Base-by-base conservation (phyloP, 1,284 basidiomycete genomes). In the Porodaedalea pini region DNA sequence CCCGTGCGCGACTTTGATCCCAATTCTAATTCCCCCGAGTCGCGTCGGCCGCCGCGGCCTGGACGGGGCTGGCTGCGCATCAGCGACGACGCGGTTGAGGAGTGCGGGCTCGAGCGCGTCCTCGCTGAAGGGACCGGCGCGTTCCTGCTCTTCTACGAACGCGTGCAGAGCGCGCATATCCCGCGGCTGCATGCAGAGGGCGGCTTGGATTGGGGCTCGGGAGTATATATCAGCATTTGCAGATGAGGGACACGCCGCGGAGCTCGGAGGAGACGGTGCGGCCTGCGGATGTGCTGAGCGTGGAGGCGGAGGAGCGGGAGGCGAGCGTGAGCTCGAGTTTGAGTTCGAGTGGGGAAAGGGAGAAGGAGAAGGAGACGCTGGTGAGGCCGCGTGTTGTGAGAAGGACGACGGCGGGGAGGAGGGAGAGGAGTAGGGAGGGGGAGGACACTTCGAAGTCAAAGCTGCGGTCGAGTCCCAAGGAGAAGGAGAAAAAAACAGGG, bases 131-230 rank as follows among this genome's bases (percentile, higher is more conserved):
- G 85, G 39, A 76, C 79, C 13, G 83, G 83, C 41, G 89, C 83
- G 50, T 94, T 95, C 69, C 90, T 97, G 87, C 78, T 96, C 40
- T 96, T 93, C 67, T 97, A 97, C 67, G 93, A 97, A 75, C 79
- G 84, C 44, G 82, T 87, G 57, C 60, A 43, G 61, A 57, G 49
- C 45, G n/a, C 37, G 41, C 56, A 54, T 23, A 23, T 37, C 23
- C 31, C 54, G 49, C 57, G 37, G 34, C 10, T 10, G 34, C 34
- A 10, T n/a, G 49, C 17, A 50, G 17, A 15, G 39, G 19, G n/a
- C 17, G 31, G 19, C 23, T 19, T 15, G 19, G 17, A 7, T 11
- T 43, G 8, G 49, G 54, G 34, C 1, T 47, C 1, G 50, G 36
- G 13, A 41, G 64, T 65, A 61, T 43, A 63, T 70, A 37, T 19